phyloP scores from a whole-genome alignment of 768 basidiomycete genomes.

The Cyclocybe cylindracea region DNA sequence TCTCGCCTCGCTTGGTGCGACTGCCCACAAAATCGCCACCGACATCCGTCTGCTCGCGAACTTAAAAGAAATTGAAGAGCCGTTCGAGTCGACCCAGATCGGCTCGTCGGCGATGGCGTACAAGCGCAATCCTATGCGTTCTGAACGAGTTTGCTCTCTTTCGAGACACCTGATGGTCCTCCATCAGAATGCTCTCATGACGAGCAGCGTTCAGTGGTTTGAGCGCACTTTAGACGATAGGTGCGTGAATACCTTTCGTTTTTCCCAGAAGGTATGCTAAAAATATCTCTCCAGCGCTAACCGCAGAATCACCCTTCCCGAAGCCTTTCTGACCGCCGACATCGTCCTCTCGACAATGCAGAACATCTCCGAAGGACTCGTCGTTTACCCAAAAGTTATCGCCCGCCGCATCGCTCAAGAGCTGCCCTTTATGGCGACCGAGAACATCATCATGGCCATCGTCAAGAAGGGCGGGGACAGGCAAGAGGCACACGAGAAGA shows the following conservation, averaged over 20 bases:
- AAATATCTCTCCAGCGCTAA: slow-evolving; percentile 66
- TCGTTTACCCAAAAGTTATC: slow-evolving; percentile 98
- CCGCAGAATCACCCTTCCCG: slow-evolving; percentile 93
- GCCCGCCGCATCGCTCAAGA: slow-evolving; percentile 90
- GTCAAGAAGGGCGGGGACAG: slow-evolving; percentile 94
- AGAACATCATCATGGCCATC: slow-evolving; percentile 99
- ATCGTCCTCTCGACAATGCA: slow-evolving; percentile 94
- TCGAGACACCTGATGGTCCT: slow-evolving; percentile 95
- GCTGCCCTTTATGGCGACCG: slow-evolving; percentile 99
- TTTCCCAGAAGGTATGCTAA: neutral
- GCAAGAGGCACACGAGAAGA: slow-evolving; percentile 96
- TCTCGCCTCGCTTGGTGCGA: slow-evolving; percentile 87
- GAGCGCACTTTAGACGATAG: slow-evolving; percentile 97
- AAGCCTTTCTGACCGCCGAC: slow-evolving; percentile 96
- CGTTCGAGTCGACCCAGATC: slow-evolving; percentile 98
- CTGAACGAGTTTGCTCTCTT: slow-evolving; percentile 94
- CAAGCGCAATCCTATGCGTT: slow-evolving; percentile 99
- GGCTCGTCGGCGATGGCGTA: slow-evolving; percentile 98
- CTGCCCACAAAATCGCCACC: slow-evolving; percentile 97
- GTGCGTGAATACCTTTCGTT: slow-evolving; percentile 40
- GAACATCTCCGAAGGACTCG: slow-evolving; percentile 97
- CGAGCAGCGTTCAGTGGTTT: slow-evolving; percentile 95
- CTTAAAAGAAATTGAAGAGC: slow-evolving; percentile 98
- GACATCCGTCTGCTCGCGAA: slow-evolving; percentile 94
- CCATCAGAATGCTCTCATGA: slow-evolving; percentile 96